Evolutionary conservation across 129 eudicot species (phyloP), one percentile per base, ranked within the genome.

Genomic region (Centaurea solstitialis): DNA sequence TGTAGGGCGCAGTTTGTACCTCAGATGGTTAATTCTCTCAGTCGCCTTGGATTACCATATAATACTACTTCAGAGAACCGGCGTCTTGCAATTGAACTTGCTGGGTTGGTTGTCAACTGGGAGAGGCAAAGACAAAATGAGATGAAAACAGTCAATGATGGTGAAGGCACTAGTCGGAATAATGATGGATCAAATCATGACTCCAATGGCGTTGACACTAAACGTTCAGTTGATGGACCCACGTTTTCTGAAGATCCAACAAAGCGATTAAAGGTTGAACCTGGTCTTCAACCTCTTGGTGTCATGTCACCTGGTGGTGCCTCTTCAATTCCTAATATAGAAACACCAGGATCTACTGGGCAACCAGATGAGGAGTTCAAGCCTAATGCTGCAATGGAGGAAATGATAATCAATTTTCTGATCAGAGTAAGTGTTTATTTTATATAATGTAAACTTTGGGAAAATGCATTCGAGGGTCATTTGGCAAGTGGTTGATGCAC

Each of bases 371-470:
- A 95, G 82, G 98, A 95, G 77, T 95, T 93, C 81, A 95, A 93
- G 83, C 99, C 99, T 21, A 95, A 95, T 89, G 99, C 99, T 68
- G 99, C 99, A 4, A 95, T 95, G 99, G 99, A 95, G 82, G 99
- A 96, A 88, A 95, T 95, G 99, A 95, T 95, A 23, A 93, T 95
- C 82, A 95, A 95, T 86, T 95, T 95, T 88, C 92, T 95, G 21
- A 95, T 95, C 70, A 80, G 99, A 75, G 99, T 93, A 87, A 79
- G 91, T 47, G 47, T 50, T 72, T 65, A 28, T 76, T 66, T 74
- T 41, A 62, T 72, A 3, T 30, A 68, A n/a, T 73, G 9, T 74
- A 13, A 50, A 79, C 59, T 37, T 79, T n/a, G 38, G 73, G 24
- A 37, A 47, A 38, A 10, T 2, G 22, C 74, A 37, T 41, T 22